These are phyloP conservation scores for Echria macrotheca DNA, from an alignment of 495 filamentous ascomycete genomes.

Conservation along the genomic window DNA sequence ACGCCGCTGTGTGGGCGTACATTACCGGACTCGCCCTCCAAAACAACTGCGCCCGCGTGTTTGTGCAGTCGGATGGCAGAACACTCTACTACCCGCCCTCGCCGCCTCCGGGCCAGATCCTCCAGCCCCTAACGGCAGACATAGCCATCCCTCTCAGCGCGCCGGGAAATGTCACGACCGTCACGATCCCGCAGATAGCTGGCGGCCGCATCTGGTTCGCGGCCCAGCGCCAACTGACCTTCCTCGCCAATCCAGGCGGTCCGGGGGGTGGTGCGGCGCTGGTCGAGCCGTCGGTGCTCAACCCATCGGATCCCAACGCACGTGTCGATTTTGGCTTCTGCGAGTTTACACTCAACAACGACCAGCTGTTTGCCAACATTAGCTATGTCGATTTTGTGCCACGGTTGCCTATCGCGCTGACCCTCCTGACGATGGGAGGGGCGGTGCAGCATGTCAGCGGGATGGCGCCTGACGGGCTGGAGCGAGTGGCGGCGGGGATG, in stretches of 20 bases:
- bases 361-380: constrained; percentile 73
- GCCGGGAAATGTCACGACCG: constrained; percentile 52
- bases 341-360: constrained; percentile 68
- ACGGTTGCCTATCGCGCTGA: constrained; percentile 60
- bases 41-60: constrained; percentile 29
- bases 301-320: constrained; percentile 62
- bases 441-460: constrained; percentile 55
- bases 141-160: constrained; percentile 63
- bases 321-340: constrained; percentile 62
- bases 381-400: constrained; percentile 70
- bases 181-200: constrained; percentile 64
- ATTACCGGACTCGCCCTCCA: constrained; percentile 43
- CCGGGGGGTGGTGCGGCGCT: constrained; percentile 47
- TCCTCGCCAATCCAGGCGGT: constrained; percentile 61
- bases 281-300: constrained; percentile 70
- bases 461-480: constrained; percentile 55
- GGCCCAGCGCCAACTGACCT: constrained; percentile 50
- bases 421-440: constrained; percentile 48
- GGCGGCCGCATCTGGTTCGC: constrained; percentile 70
- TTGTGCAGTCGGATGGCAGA: constrained; percentile 30
- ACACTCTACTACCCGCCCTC: constrained; percentile 35
- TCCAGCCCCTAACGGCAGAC: constrained; percentile 50
- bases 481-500: constrained; percentile 49
- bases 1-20: constrained; percentile 30
- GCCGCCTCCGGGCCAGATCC: constrained; percentile 30